These are phyloP conservation scores for Colletotrichum sp. DNA, from an alignment of 2,329 filamentous ascomycete genomes.

Conservation along the genomic window DNA sequence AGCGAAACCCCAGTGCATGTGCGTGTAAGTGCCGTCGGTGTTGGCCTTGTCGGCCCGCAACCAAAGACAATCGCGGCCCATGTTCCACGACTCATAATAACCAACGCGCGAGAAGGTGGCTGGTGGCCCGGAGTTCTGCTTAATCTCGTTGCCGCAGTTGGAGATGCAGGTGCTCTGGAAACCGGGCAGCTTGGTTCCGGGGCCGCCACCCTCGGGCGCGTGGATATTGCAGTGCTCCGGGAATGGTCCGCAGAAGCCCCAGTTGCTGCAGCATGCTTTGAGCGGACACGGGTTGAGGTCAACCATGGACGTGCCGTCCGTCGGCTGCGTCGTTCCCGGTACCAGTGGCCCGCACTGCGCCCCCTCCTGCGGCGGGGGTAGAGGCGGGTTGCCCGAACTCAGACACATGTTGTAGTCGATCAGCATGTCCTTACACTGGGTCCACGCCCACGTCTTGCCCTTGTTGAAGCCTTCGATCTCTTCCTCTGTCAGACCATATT, in stretches of 20 bases:
- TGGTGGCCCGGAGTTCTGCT: neutral
- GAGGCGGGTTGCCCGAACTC: neutral
- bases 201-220: neutral
- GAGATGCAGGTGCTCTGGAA: conserved; percentile 17
- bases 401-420: conserved; percentile 1
- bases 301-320: neutral
- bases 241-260: neutral
- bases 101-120: neutral
- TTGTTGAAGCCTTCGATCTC: neutral
- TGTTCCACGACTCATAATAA: conserved; percentile 36
- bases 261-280: conserved; percentile 9
- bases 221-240: neutral
- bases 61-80: conserved; percentile 28
- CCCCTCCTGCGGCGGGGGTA: neutral
- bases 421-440: neutral
- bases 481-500: neutral
- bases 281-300: conserved; percentile 10
- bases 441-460: conserved; percentile 6
- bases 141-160: conserved; percentile 25
- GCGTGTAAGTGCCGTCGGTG: conserved; percentile 21
- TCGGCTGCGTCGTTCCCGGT: neutral
- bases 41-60: conserved; percentile 25
- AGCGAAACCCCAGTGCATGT: conserved; percentile 31
- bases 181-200: neutral
- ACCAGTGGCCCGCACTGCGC: neutral